A percentile compares a stretch with the other conserved stretches of the same genome.
Evolutionary conservation across 305 asterid species (phyloP).

Genomic region (Fraxinus velutina): DNA sequence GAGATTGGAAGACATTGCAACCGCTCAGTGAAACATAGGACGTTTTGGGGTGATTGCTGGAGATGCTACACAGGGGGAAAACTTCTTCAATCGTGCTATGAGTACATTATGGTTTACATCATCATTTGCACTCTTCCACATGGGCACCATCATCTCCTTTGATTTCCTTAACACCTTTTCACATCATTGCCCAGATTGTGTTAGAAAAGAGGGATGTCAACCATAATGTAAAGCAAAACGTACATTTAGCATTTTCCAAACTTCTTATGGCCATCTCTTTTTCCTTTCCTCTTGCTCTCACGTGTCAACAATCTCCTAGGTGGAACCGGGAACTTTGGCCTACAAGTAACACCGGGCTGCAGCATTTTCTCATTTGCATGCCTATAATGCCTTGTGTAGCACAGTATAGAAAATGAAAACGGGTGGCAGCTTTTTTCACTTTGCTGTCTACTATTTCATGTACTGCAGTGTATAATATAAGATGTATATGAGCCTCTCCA

Average conservation of each 20-base stretch:
- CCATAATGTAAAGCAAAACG: background rate
- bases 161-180: background rate
- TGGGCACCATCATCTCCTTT: background rate
- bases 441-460: background rate
- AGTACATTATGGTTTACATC: background rate
- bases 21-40: background rate
- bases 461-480: background rate
- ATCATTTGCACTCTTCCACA: background rate
- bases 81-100: background rate
- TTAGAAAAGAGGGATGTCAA: background rate
- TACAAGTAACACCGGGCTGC: background rate
- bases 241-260: background rate
- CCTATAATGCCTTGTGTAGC: background rate
- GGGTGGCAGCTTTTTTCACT: background rate
- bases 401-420: background rate
- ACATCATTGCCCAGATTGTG: background rate
- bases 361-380: constrained; percentile 1
- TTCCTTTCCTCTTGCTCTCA: background rate
- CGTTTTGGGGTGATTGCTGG: background rate
- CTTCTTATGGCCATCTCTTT: background rate
- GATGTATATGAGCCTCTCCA: background rate
- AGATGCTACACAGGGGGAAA: background rate
- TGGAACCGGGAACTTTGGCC: background rate
- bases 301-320: background rate
- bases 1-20: background rate